phyloP scores from a whole-genome alignment of 768 basidiomycete species.

The Lactarius quietus region DNA sequence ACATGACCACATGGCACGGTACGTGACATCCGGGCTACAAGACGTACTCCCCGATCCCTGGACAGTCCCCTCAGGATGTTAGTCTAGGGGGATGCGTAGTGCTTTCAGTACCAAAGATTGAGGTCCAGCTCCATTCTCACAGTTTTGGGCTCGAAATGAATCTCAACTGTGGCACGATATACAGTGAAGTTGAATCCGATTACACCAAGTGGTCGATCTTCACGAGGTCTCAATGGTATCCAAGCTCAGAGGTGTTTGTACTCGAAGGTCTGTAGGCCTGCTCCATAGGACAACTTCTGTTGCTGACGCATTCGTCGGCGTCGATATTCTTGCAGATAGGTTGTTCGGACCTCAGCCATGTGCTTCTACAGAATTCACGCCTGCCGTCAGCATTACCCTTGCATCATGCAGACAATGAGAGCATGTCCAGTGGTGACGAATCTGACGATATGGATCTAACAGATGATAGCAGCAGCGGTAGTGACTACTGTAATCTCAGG shows the following conservation, averaged over 20 bases:
- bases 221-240: slow-evolving; percentile 25
- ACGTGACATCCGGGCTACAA: slow-evolving; percentile 70
- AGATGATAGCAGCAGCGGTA: slow-evolving; percentile 41
- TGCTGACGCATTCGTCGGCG: slow-evolving; percentile 40
- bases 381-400: slow-evolving; percentile 39
- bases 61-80: slow-evolving; percentile 29
- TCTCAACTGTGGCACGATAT: slow-evolving; percentile 57
- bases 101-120: slow-evolving; percentile 62
- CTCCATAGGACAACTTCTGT: neutral
- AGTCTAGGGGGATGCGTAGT: slow-evolving; percentile 53
- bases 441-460: slow-evolving; percentile 74
- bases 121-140: slow-evolving; percentile 73
- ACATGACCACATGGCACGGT: too few relatives aligned
- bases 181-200: slow-evolving; percentile 46
- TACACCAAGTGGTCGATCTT: slow-evolving; percentile 44
- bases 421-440: slow-evolving; percentile 68
- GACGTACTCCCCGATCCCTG: slow-evolving; percentile 29
- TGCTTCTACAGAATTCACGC: slow-evolving; percentile 61
- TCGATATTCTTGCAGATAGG: slow-evolving; percentile 79
- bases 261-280: slow-evolving; percentile 43
- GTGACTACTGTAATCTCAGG: slow-evolving; percentile 25
- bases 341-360: slow-evolving; percentile 87
- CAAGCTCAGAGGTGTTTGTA: slow-evolving; percentile 39
- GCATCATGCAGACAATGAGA: slow-evolving; percentile 43
- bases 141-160: slow-evolving; percentile 57